Evolutionary conservation across 1,139 yeast species (phyloP).

Genomic region (Blastobotrys arbuscula): DNA sequence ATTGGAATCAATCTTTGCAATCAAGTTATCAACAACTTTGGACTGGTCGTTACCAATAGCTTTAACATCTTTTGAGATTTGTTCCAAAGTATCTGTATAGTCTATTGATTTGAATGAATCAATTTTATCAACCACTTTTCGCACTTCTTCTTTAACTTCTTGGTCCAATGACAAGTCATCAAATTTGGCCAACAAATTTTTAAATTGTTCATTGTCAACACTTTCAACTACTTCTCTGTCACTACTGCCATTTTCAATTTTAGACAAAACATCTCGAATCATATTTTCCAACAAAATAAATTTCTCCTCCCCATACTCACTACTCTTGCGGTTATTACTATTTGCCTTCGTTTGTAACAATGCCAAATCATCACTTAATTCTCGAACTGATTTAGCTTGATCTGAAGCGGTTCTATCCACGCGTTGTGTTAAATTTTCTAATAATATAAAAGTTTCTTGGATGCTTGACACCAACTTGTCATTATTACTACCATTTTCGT

Average conservation of each 20-base stretch:
- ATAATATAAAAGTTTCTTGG: slow-evolving; percentile 2
- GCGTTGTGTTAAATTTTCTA: slow-evolving; percentile 9
- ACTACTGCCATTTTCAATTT: not conserved
- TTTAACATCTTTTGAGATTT: not conserved
- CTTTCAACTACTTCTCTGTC: not conserved
- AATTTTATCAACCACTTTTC: not conserved
- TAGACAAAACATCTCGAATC: not conserved
- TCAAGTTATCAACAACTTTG: not conserved
- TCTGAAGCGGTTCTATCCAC: slow-evolving; percentile 8
- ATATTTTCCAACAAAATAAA: not conserved
- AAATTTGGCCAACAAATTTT: slow-evolving; percentile 1
- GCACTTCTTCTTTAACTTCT: not conserved
- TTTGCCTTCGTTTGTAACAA: slow-evolving; percentile 1
- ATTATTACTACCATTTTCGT: not conserved
- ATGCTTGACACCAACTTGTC: not conserved
- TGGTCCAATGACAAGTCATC: not conserved
- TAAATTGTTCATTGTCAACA: not conserved
- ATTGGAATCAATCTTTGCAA: not conserved
- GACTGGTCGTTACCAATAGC: not conserved
- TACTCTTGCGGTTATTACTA: not conserved
- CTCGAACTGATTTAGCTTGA: not conserved
- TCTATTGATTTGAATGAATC: not conserved
- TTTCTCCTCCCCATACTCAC: not conserved
- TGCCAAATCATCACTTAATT: slow-evolving; percentile 7
- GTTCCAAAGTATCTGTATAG: not conserved